Base-by-base conservation (phyloP, 2,329 filamentous ascomycete species). In the Coleophoma eucalyptorum region DNA sequence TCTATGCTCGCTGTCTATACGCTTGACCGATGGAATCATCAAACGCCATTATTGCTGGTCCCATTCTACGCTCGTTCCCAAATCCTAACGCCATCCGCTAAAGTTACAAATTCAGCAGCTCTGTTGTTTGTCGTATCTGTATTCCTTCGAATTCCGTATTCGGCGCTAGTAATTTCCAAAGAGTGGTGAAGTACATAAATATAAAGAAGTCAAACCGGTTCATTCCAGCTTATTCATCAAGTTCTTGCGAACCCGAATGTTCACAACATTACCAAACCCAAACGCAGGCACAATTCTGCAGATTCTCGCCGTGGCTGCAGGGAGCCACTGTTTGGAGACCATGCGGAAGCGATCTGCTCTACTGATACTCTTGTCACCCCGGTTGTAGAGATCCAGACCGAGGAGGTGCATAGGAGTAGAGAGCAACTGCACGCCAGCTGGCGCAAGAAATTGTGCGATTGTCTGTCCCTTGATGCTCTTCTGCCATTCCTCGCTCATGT, bases 201-300 rank as follows among this genome's bases (percentile, higher is more conserved):
- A 26, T 26, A 26, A 3, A 7, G 26, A 5, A 26, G 26, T 26
- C 26, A 8, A 26, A 5, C 26, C 26, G 6, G 26, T 26, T 16
- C 47, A 54, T 21, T 79, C 78, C 51, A 89, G 64, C 60, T 67
- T 77, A 58, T 72, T 73, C 86, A 96, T 91, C 59, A 93, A 65
- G 48, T 66, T 73, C 62, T 72, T 75, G 59, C 91, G 78, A 42
- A 93, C 75, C 62, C 87, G 84, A 52, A 78, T 78, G 69, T 96
- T 96, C 11, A 94, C 87, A 11, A 96, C 89, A 0, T 91, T 91
- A 1, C 91, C 92, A 12, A 96, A 78, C 2, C 91, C 92, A 73
- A 93, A 96, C 0, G 91, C 91, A 16, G 91, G 91, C 2, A 96
- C 79, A 60, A 96, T 96, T 62, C 92, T 80, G 54, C 87, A 87